Percentiles rank a stretch among this genome's conserved stretches.
Evolutionary conservation across 306 rosid species (phyloP).

Genomic region (Castanospermum australe): DNA sequence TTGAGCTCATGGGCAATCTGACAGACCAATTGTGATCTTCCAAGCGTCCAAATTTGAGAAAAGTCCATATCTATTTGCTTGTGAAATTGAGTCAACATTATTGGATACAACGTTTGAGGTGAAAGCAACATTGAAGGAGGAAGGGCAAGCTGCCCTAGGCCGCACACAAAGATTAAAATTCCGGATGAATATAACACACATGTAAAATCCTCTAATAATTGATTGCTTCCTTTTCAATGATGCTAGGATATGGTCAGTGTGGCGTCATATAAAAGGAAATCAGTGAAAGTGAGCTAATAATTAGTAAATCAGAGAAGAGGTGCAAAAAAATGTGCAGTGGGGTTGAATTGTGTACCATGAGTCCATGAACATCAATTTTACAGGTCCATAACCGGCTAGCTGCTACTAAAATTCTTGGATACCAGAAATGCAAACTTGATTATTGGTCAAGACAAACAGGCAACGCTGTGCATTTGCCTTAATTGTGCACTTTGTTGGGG

Average conservation of each 20-base stretch:
- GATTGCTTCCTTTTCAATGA: constrained; percentile 29
- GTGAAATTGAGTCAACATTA: constrained; percentile 31
- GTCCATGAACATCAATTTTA: constrained; percentile 13
- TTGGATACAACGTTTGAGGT: constrained; percentile 11
- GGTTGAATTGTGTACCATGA: background rate
- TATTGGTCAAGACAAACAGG: background rate
- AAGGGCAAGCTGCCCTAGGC: background rate
- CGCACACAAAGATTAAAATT: background rate
- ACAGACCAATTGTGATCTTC: constrained; percentile 3
- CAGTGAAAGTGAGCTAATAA: background rate
- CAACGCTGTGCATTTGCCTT: background rate
- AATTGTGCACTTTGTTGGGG: constrained; percentile 20
- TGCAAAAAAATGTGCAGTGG: background rate
- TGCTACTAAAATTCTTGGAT: background rate
- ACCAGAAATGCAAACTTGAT: background rate
- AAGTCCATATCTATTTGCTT: background rate
- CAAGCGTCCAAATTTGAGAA: background rate
- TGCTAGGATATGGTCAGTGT: constrained; percentile 27
- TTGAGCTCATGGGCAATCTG: background rate
- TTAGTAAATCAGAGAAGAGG: background rate
- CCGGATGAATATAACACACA: background rate
- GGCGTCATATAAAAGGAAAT: constrained; percentile 19
- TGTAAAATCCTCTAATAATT: constrained; percentile 1
- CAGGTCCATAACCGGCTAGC: background rate
- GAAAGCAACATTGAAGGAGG: constrained; percentile 23